phyloP scores from a whole-genome alignment of 1,284 basidiomycete genomes.

The Sporisorium iseilematis-ciliati region DNA sequence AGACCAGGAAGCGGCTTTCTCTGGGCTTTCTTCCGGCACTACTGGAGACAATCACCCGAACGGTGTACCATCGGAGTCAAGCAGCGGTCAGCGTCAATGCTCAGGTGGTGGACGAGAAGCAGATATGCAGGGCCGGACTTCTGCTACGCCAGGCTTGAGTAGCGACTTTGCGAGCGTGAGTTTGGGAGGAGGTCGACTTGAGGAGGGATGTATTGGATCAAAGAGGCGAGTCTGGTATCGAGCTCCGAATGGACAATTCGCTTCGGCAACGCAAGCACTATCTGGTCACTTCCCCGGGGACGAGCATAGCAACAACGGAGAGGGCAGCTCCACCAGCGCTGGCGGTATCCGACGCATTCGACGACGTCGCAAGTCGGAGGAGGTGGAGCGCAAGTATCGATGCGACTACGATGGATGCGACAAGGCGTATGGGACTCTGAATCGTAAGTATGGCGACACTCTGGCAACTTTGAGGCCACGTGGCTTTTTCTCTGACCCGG shows the following conservation, averaged over 20 bases:
- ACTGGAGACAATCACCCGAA: neutral
- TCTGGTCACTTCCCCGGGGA: neutral
- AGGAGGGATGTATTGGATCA: slow-evolving; percentile 39
- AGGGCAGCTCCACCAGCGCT: slow-evolving; percentile 1
- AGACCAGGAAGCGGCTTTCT: neutral
- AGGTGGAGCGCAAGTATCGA: slow-evolving; percentile 85
- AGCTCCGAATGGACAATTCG: slow-evolving; percentile 49
- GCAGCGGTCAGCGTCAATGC: neutral
- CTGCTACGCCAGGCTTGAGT: neutral
- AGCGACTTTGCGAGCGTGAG: neutral
- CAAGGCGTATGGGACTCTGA: slow-evolving; percentile 87
- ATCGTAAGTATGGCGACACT: slow-evolving; percentile 71
- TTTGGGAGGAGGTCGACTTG: slow-evolving; percentile 16
- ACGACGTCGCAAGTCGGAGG: slow-evolving; percentile 59
- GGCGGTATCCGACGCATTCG: slow-evolving; percentile 41
- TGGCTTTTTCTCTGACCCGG: neutral
- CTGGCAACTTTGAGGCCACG: neutral
- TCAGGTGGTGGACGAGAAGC: neutral
- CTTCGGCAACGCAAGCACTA: slow-evolving; percentile 27
- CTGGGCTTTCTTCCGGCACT: neutral
- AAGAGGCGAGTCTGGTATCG: slow-evolving; percentile 43
- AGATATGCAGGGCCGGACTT: neutral
- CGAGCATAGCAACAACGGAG: slow-evolving; percentile 1
- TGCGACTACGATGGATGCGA: slow-evolving; percentile 84
- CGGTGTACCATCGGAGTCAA: neutral